Conservation (phyloP, 2,329 filamentous ascomycete genomes). For the Nectriaceae sp. region DNA sequence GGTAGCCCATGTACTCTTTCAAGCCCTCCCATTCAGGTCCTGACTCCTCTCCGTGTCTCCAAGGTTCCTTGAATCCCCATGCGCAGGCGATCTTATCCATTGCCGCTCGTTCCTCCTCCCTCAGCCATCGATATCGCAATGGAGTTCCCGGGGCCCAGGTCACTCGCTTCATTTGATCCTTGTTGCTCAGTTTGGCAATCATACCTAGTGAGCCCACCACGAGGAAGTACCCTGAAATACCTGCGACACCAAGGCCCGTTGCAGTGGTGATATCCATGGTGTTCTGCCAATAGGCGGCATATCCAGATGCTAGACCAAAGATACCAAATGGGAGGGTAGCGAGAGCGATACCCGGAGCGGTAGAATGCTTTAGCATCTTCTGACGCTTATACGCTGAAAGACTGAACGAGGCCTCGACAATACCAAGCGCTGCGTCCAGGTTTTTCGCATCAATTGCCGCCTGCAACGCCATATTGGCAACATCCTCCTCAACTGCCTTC, state of each 20-base stretch:
- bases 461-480: conserved; percentile 74
- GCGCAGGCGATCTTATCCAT: conserved; percentile 83
- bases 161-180: conserved; percentile 93
- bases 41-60: conserved; percentile 84
- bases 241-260: conserved; percentile 76
- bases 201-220: conserved; percentile 81
- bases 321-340: conserved; percentile 66
- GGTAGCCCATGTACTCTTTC: conserved; percentile 77
- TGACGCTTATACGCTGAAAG: conserved; percentile 66
- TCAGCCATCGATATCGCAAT: conserved; percentile 78
- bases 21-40: conserved; percentile 87
- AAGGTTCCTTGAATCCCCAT: conserved; percentile 87
- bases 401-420: conserved; percentile 70
- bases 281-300: conserved; percentile 50
- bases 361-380: conserved; percentile 66
- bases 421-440: conserved; percentile 73
- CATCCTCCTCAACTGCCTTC: conserved; percentile 69
- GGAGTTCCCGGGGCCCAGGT: conserved; percentile 86
- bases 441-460: conserved; percentile 79
- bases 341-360: conserved; percentile 59
- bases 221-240: conserved; percentile 79
- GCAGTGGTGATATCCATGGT: conserved; percentile 77
- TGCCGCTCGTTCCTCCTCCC: conserved; percentile 87
- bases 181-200: conserved; percentile 81
- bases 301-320: conserved; percentile 65